These are phyloP conservation scores for Hypoxylon crocopeplum DNA, from an alignment of 495 filamentous ascomycete species.

Conservation along the genomic window DNA sequence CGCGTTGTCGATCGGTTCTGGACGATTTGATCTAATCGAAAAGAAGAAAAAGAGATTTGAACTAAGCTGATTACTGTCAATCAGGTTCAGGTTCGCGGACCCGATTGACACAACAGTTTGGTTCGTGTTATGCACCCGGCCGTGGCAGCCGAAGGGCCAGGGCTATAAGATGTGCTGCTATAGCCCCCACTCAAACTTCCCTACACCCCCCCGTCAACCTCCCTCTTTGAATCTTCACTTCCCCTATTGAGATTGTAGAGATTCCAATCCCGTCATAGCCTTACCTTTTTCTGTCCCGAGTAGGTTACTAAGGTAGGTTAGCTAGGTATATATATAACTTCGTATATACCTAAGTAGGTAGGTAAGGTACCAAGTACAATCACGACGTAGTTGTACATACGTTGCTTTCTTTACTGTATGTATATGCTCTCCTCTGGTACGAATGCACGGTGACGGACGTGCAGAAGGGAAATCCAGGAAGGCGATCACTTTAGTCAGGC, in stretches of 20 bases:
- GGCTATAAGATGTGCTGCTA: constrained; percentile 44
- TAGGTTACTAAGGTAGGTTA: constrained; percentile 26
- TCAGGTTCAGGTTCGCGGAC: constrained; percentile 23
- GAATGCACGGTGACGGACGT: constrained; percentile 32
- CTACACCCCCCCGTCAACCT: constrained; percentile 12
- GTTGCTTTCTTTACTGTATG: constrained; percentile 13
- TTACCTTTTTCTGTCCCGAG: constrained; percentile 28
- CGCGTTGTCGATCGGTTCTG: constrained; percentile 33
- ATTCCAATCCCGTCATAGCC: constrained; percentile 31
- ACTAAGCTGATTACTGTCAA: constrained; percentile 30
- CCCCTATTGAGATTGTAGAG: constrained; percentile 31
- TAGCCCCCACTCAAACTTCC: constrained; percentile 31
- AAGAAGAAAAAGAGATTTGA: not conserved
- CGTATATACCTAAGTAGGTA: not conserved
- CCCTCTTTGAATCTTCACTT: constrained; percentile 27
- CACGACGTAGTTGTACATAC: constrained; percentile 22
- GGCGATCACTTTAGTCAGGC: constrained; percentile 32
- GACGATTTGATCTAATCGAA: constrained; percentile 38
- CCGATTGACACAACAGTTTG: constrained; percentile 37
- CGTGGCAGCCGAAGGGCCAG: constrained; percentile 38
- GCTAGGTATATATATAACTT: not conserved
- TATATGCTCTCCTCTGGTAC: constrained; percentile 12
- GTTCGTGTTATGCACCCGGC: constrained; percentile 43
- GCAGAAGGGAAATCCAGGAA: constrained; percentile 33
- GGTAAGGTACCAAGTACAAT: constrained; percentile 14